These are phyloP conservation scores for Phytophthora vignae DNA, from an alignment of 352 stramenopile species.

Conservation along the genomic window DNA sequence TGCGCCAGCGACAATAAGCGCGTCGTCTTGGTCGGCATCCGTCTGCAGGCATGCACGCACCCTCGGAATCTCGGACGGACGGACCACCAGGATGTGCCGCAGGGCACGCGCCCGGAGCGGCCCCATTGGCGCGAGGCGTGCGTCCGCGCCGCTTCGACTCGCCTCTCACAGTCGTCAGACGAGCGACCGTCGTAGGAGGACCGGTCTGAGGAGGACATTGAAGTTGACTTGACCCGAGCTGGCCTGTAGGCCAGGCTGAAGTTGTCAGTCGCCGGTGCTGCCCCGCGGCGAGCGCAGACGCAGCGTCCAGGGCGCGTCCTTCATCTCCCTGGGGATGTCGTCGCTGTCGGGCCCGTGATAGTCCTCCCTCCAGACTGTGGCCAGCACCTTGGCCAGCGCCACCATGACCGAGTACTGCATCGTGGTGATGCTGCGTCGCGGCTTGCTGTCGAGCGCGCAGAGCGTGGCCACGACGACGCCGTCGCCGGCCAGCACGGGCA, in stretches of 20 bases:
- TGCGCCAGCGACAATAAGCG: neutral
- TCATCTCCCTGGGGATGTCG: slow-evolving; percentile 1
- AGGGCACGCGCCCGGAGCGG: neutral
- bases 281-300: slow-evolving; percentile 12
- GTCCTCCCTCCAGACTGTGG: slow-evolving; percentile 15
- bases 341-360: slow-evolving; percentile 14
- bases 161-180: neutral
- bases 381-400: slow-evolving; percentile 36
- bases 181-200: neutral
- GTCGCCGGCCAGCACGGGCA: slow-evolving; percentile 37
- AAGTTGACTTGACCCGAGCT: neutral
- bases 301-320: slow-evolving; percentile 17
- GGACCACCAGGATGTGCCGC: neutral
- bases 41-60: neutral
- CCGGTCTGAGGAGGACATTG: neutral
- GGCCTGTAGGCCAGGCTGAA: too few relatives aligned
- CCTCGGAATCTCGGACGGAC: neutral
- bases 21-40: too few relatives aligned
- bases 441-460: slow-evolving; percentile 49
- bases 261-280: slow-evolving; percentile 8
- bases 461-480: slow-evolving; percentile 47
- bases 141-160: slow-evolving; percentile 3
- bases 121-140: slow-evolving; percentile 18
- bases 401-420: slow-evolving; percentile 67
- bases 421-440: slow-evolving; percentile 51